These are phyloP conservation scores for Trichoderma pleuroti DNA, from an alignment of 2,329 filamentous ascomycete genomes.

Conservation along the genomic window DNA sequence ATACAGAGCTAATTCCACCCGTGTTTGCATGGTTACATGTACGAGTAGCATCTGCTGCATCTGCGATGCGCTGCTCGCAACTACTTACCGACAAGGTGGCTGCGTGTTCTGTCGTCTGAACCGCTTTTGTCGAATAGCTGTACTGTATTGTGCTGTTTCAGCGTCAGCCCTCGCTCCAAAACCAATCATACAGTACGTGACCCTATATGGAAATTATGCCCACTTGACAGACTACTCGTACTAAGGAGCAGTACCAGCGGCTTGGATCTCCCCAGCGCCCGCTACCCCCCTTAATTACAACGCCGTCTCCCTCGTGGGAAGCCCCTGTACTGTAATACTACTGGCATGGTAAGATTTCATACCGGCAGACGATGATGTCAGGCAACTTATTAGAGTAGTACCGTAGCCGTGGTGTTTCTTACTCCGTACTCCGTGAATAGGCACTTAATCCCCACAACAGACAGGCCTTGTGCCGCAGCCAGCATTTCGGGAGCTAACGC, in stretches of 20 bases:
- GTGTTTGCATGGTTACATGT: neutral
- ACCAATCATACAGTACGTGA: neutral
- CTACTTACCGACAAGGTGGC: neutral
- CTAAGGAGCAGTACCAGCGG: neutral
- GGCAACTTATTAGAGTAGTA: neutral
- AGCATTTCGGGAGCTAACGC: constrained; percentile 55
- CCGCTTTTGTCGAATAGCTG: neutral
- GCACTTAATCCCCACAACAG: constrained; percentile 49
- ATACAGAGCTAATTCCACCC: neutral
- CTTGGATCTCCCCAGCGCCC: neutral
- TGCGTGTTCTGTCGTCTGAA: neutral
- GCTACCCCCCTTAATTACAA: neutral
- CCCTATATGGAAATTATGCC: neutral
- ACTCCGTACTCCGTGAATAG: constrained; percentile 29
- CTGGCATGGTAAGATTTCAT: neutral
- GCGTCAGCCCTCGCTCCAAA: neutral
- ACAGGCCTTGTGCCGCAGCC: constrained; percentile 39
- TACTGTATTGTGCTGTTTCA: neutral
- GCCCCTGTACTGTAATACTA: neutral
- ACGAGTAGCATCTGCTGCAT: neutral
- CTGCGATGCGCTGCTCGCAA: neutral
- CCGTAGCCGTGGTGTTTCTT: neutral
- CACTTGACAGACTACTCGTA: too few relatives aligned
- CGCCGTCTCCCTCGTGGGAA: neutral
- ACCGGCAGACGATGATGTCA: neutral